A percentile compares a stretch with the other conserved stretches of the same genome.
Evolutionary conservation across 2,329 filamentous ascomycete species (phyloP).

Genomic region (Hypoxylon sp.): DNA sequence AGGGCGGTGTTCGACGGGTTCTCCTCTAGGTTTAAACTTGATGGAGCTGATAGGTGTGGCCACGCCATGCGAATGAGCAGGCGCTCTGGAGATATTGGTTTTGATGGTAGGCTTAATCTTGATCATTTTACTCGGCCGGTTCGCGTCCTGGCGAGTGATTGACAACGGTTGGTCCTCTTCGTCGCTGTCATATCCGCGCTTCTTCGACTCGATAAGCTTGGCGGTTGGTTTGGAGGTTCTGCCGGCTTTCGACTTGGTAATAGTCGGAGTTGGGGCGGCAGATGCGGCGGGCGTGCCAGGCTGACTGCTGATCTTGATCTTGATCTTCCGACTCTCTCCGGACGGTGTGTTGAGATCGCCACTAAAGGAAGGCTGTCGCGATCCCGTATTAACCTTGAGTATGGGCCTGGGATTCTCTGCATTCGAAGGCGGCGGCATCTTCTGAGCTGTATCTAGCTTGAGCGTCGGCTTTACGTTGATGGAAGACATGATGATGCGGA

Average conservation of each 20-base stretch:
- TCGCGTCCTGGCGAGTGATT: constrained; percentile 54
- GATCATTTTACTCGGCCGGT: constrained; percentile 65
- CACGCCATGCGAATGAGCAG: constrained; percentile 51
- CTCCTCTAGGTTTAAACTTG: constrained; percentile 76
- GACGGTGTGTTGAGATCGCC: constrained; percentile 51
- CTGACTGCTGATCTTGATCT: constrained; percentile 58
- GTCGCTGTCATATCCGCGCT: constrained; percentile 70
- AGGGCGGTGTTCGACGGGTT: constrained; percentile 75
- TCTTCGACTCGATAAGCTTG: constrained; percentile 71
- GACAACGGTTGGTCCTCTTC: constrained; percentile 59
- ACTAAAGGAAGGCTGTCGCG: constrained; percentile 51
- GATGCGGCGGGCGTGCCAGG: constrained; percentile 52
- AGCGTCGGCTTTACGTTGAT: constrained; percentile 51
- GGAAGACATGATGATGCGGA: constrained; percentile 47
- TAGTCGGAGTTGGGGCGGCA: constrained; percentile 44
- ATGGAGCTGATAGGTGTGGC: constrained; percentile 58
- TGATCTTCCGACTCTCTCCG: constrained; percentile 56
- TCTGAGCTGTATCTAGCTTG: constrained; percentile 50
- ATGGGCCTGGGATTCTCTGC: constrained; percentile 52
- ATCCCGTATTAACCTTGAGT: constrained; percentile 54
- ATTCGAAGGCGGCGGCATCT: constrained; percentile 52
- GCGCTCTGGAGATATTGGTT: neutral
- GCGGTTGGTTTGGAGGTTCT: constrained; percentile 72
- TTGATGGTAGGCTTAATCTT: constrained; percentile 62
- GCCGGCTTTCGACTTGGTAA: constrained; percentile 71